phyloP scores from a whole-genome alignment of 140 eudicot genomes.

The Flaveria floridana region DNA sequence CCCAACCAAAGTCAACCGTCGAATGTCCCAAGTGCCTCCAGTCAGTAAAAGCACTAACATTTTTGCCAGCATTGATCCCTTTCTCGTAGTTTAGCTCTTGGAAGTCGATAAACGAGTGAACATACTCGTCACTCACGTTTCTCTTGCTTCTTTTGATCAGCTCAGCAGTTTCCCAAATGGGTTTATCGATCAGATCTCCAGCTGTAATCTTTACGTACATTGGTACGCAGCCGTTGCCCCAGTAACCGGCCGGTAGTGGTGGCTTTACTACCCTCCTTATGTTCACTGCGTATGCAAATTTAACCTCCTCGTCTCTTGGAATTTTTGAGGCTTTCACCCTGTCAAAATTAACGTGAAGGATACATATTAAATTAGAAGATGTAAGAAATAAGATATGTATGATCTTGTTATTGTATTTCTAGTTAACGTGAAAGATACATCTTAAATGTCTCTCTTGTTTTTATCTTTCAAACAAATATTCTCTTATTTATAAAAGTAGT shows the following conservation, averaged over 20 bases:
- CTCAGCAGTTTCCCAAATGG: slow-evolving; percentile 67
- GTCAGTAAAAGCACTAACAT: slow-evolving; percentile 77
- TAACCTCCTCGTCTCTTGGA: slow-evolving; percentile 54
- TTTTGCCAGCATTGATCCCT: slow-evolving; percentile 66
- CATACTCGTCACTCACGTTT: slow-evolving; percentile 58
- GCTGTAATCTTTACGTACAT: slow-evolving; percentile 58
- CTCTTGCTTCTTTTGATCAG: slow-evolving; percentile 65
- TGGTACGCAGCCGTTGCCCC: slow-evolving; percentile 92
- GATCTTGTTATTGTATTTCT: not conserved
- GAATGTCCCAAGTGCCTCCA: slow-evolving; percentile 94
- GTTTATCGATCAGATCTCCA: slow-evolving; percentile 52
- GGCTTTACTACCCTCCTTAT: slow-evolving; percentile 68
- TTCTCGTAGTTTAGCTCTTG: slow-evolving; percentile 55
- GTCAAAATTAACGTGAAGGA: slow-evolving; percentile 13
- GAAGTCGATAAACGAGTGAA: slow-evolving; percentile 65
- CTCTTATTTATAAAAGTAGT: too few relatives aligned
- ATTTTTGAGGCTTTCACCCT: slow-evolving; percentile 60
- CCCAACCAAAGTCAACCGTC: slow-evolving; percentile 85
- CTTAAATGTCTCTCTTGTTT: too few relatives aligned
- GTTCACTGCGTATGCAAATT: slow-evolving; percentile 62
- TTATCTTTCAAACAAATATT: too few relatives aligned
- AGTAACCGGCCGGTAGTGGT: slow-evolving; percentile 63
- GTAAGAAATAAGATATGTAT: too few relatives aligned
- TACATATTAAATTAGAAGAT: not conserved
- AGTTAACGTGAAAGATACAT: too few relatives aligned